Base-by-base conservation (phyloP, 345 rosid species). In the Camelina laxa region DNA sequence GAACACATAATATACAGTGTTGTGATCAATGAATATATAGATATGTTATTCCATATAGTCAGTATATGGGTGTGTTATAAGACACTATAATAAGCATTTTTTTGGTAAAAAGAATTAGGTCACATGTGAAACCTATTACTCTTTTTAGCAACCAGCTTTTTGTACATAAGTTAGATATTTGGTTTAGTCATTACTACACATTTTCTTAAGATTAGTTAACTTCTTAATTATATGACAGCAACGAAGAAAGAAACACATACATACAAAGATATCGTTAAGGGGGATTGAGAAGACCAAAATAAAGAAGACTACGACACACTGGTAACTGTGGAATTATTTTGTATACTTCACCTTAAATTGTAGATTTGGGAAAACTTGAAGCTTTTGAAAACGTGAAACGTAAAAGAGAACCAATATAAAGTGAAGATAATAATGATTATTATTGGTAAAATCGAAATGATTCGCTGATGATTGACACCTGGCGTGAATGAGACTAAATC, bases 401-500 rank as follows among this genome's bases (percentile, higher is more conserved):
- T 49, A 27, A 75, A 41, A 63, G 35, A 57, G 17, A 20, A 50
- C 24, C 38, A 47, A 47, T 73, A 27, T 31, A 56, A 56, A 56
- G 39, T 35, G 54, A 75, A 75, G 55, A 67, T 49, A 66, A 35
- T 64, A 38, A 74, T 57, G 13, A 64, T 77, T 55, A 56, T 44
- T 11, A 27, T 65, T 71, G 67, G 19, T 41, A 65, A 71, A 76
- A 64, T 63, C 60, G 67, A 71, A 71, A 71, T 71, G 76, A 77
- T 77, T 71, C 60, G 63, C 73, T 72, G 80, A 77, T 72, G 80
- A 77, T 77, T 77, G 77, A 77, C 77, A 77, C 69, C 68, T 72
- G 80, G 56, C 76, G 48, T 48, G 47, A 63, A 45, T 70, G 55
- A 62, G 27, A 69, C 76, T 49, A 56, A 56, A 77, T 31, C 51